Percentiles rank a stretch among this genome's conserved stretches.
Evolutionary conservation across 306 rosid species (phyloP).

Genomic region (Dryas drummondii): DNA sequence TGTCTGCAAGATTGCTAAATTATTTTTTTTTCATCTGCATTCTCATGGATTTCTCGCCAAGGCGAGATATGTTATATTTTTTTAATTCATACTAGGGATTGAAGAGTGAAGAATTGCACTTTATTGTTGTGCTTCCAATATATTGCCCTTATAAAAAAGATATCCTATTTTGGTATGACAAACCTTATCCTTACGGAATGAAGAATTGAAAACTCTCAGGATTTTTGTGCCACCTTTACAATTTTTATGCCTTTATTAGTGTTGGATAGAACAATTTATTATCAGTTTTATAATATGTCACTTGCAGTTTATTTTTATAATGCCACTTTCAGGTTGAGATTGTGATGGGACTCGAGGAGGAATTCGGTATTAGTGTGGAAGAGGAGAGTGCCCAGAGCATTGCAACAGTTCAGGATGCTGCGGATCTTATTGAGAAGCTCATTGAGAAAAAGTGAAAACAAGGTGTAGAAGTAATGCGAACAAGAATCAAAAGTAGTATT

Average conservation of each 20-base stretch:
- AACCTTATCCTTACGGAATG: neutral
- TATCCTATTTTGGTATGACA: neutral
- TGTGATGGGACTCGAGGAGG: constrained; percentile 88
- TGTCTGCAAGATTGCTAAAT: neutral
- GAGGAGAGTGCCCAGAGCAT: constrained; percentile 81
- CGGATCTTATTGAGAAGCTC: constrained; percentile 69
- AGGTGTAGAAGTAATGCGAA: constrained; percentile 31
- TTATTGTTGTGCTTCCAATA: neutral
- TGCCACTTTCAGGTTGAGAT: constrained; percentile 59
- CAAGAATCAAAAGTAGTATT: neutral
- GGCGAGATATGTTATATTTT: neutral
- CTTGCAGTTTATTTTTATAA: neutral
- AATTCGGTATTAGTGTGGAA: constrained; percentile 68
- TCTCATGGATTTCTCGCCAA: neutral
- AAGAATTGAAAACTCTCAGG: neutral
- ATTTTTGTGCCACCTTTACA: neutral
- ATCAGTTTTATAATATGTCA: too few relatives aligned
- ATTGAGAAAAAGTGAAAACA: constrained; percentile 32
- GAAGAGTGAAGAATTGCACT: neutral
- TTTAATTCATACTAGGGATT: neutral
- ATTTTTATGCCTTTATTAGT: neutral
- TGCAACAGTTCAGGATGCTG: constrained; percentile 77
- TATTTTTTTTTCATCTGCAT: neutral
- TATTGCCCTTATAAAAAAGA: neutral
- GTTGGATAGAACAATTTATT: neutral